Evolutionary conservation across 352 stramenopile species (phyloP).

Genomic region (Phytophthora quininea): DNA sequence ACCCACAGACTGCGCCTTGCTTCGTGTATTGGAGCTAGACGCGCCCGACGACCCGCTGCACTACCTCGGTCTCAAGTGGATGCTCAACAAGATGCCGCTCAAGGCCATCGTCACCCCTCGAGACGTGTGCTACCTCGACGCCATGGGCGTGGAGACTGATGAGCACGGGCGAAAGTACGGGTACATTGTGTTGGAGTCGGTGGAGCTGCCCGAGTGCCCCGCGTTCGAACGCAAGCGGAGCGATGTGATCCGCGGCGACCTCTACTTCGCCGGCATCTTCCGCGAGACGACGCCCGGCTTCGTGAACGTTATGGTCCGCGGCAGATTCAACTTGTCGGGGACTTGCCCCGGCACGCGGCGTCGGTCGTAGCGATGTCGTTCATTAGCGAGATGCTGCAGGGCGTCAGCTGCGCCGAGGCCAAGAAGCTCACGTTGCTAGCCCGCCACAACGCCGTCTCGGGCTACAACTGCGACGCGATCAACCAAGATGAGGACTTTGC

Average conservation of each 20-base stretch:
- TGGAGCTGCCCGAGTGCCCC: conserved; percentile 49
- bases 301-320: conserved; percentile 53
- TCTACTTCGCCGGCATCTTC: conserved; percentile 44
- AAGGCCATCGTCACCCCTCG: conserved; percentile 24
- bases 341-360: conserved; percentile 35
- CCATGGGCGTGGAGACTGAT: conserved; percentile 53
- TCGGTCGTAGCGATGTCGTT: conserved; percentile 44
- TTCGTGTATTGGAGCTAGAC: conserved; percentile 47
- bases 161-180: conserved; percentile 35
- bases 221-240: conserved; percentile 37
- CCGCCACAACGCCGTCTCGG: conserved; percentile 26
- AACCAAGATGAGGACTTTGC: conserved; percentile 16
- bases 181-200: conserved; percentile 54
- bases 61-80: conserved; percentile 62
- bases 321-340: conserved; percentile 46
- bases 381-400: conserved; percentile 39
- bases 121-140: conserved; percentile 43
- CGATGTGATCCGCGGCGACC: conserved; percentile 38
- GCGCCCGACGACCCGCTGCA: conserved; percentile 48
- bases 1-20: conserved; percentile 43
- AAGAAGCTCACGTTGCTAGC: conserved; percentile 64
- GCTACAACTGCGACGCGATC: conserved; percentile 28
- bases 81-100: conserved; percentile 43
- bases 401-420: conserved; percentile 50
- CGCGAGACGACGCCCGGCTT: conserved; percentile 43